Evolutionary conservation across 345 rosid species (phyloP), one percentile per base, ranked within the genome.

Genomic region (Nasturtium officinale): DNA sequence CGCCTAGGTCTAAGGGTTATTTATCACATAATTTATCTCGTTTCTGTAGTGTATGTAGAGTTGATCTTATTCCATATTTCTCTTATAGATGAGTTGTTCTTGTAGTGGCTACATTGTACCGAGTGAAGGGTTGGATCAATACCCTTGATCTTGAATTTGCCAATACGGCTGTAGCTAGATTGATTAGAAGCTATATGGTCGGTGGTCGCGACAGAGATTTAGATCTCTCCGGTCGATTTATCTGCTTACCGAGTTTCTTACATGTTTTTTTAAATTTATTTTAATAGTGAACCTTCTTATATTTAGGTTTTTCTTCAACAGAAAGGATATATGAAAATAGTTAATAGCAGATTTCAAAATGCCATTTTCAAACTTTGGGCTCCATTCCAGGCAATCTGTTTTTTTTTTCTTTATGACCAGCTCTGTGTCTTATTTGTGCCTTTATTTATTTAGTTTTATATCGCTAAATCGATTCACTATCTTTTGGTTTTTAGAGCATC

Each of bases 211-310:
- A 71, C 73, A 20, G 84, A 67, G 78, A 50, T 59, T 13, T 9
- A 28, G 8, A 67, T 53, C 65, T 77, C 78, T 78, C 67, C 75
- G 61, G 72, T 90, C 81, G 87, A 78, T 84, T 45, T 59, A 78
- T 87, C 89, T 90, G 94, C 94, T 90, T 88, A 90, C 96, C 90
- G 92, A 90, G 79, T 86, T 87, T 88, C 87, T 76, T n/a, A 90
- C 85, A 88, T 80, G 0, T 38, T 62, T 47, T 6, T 1, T 2
- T 26, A n/a, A n/a, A n/a, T n/a, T n/a, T n/a, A n/a, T n/a, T n/a
- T n/a, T n/a, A n/a, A n/a, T n/a, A n/a, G n/a, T n/a, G n/a, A n/a
- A n/a, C n/a, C n/a, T n/a, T n/a, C 17, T 8, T 15, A 7, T 12
- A 5, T n/a, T 6, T 10, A 0, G 0, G 1, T 5, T 17, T 13